Base-by-base conservation (phyloP, 2,329 filamentous ascomycete genomes). In the Xylariales sp. region DNA sequence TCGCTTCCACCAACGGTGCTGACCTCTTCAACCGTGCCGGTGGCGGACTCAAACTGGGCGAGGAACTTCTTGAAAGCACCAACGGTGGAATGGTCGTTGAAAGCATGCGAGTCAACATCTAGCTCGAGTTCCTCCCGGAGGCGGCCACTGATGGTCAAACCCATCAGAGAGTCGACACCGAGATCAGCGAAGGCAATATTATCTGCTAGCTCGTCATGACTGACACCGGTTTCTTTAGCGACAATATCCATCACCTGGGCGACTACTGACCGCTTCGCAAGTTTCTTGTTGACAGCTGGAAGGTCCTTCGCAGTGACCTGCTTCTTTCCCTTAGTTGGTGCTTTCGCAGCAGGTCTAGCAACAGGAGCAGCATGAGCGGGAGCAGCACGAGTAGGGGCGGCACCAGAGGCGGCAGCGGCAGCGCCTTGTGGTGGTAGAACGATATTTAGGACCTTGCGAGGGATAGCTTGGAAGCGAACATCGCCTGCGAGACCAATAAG, bases 401-500 rank as follows among this genome's bases (percentile, higher is more conserved):
- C 74, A 41, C 78, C 76, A 46, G 80, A 78, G 30, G 78, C 76
- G 49, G 80, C 78, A 28, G 80, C 78, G 46, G 78, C 80, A 69
- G 83, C 83, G 54, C 86, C 86, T 34, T 84, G 82, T 1, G 89
- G 89, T 62, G 90, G 89, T 69, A 92, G 81, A 77, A 92, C 86
- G 72, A 89, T 85, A 81, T 91, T 90, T 68, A 92, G 82, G 30
- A 90, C 83, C 73, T 87, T 86, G 73, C 90, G 89, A 43, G 90
- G 89, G 62, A 91, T 90, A 72, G 87, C 84, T 76, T 88, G 86
- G 82, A 92, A 91, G 79, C 89, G 89, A 72, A 91, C 83, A 57
- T 89, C 88, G 59, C 83, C 81, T 41, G 79, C 76, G 8, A 86
- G 75, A 49, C 82, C 85, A 1, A 86, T 82, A 45, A 86, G 80